Evolutionary conservation across 164 flowering plant species (phyloP).

Genomic region (Vitis riparia): DNA sequence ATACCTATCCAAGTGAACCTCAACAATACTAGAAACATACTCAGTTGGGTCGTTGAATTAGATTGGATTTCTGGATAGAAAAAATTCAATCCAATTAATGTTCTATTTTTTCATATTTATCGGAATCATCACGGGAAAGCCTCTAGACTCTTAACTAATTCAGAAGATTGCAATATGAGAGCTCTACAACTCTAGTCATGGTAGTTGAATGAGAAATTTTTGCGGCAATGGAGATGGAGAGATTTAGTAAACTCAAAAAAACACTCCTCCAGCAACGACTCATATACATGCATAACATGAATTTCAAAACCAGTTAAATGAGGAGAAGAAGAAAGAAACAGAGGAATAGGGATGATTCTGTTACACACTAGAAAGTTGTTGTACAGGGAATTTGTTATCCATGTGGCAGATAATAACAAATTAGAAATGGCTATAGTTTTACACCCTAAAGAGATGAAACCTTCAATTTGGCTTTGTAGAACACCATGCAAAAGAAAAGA

Average conservation of each 20-base stretch:
- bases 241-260: not conserved
- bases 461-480: not conserved
- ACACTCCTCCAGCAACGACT: not conserved
- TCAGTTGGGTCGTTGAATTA: no score
- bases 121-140: slow-evolving; percentile 61
- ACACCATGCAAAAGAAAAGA: no score
- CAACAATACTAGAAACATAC: slow-evolving; percentile 1
- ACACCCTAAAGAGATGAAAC: not conserved
- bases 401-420: no score
- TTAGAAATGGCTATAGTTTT: no score
- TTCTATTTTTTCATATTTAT: slow-evolving; percentile 19
- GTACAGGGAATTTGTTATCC: no score
- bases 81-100: no score
- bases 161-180: slow-evolving; percentile 61
- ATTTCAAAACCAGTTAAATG: not conserved
- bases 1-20: slow-evolving; percentile 77
- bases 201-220: not conserved
- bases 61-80: not conserved
- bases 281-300: not conserved
- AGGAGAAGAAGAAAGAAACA: no score
- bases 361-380: no score
- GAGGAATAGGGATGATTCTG: no score
- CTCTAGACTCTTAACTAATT: slow-evolving; percentile 54
- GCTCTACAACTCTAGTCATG: slow-evolving; percentile 35
- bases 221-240: slow-evolving; percentile 7